Base-by-base conservation (phyloP, 2,329 filamentous ascomycete species). In the Alternaria sp. region DNA sequence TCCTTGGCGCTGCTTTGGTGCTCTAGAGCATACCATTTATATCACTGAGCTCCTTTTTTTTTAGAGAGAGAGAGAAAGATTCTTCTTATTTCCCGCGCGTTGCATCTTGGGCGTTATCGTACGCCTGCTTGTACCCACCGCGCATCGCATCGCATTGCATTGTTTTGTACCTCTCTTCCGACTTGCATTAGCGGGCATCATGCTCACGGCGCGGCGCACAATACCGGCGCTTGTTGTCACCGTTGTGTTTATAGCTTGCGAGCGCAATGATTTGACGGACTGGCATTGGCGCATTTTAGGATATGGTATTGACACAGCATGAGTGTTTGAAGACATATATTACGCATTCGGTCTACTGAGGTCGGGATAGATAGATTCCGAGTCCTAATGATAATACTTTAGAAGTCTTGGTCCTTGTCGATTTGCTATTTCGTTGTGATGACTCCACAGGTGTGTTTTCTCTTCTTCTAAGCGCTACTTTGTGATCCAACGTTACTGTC, bases 1-100 rank as follows among this genome's bases (percentile, higher is more conserved):
- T 64, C 42, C 31, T 67, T 8, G 65, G 59, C 24, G 58, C 61
- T 41, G 61, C 61, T 11, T 29, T 69, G 24, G 34, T 62, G 13
- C 46, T 67, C 24, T 68, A 61, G 51, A 37, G 14, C 17, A 10
- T 17, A 1, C 7, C 34, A 26, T 17, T 17, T 46, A 14, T 13
- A 45, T 17, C 34, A 45, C 7, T 24, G 4, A 6, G 10, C 26
- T 53, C 8, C 8, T 45, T 36, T 11, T 17, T 17, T 17, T 17
- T 17, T 17, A 17, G 17, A 17, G 17, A 17, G 17, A 17, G 17
- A 17, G 17, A 17, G 17, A 17, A 17, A 28, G 29, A 28, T 17
- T 11, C 17, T 42, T 44, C n/a, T 41, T n/a, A 5, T 45, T 33
- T 33, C 36, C 14, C 33, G 14, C 29, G 14, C 45, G 34, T 48